Base-by-base conservation (phyloP, 2,329 filamentous ascomycete genomes). In the Phaeosphaeriaceae sp. region DNA sequence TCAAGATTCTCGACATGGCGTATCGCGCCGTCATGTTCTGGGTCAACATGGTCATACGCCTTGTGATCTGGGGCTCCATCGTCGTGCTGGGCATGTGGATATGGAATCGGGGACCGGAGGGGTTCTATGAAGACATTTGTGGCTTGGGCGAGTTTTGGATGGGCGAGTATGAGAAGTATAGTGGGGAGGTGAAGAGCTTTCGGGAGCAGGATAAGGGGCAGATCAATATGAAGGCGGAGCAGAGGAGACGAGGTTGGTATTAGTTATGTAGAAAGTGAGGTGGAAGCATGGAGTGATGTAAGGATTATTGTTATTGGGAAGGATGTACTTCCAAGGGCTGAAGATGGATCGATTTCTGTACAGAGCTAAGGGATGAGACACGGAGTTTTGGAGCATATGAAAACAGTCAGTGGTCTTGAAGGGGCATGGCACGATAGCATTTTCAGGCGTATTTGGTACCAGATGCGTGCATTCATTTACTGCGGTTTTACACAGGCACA, bases 21-120 rank as follows among this genome's bases (percentile, higher is more conserved):
- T 87, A 88, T 60, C 86, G 91, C 59, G 79, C 92, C 20, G 82
- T 96, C 57, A 80, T 92, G 71, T 96, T 89, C 81, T 92, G 92
- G 87, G 86, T 92, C 52, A 81, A 85, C n/a, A 72, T 96, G 54
- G 82, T 83, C 11, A 75, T 91, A 62, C 80, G 85, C 22, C 65
- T 92, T 44, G 75, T 85, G 1, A 87, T 92, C 62, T 95, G 88
- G 87, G 84, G 84, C 1, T 74, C 80, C 1, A 65, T 93, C 2
- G 78, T 83, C 4, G 81, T 83, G 0, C 44, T 88, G 0, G 82
- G 82, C 0, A 80, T 88, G 19, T 86, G 83, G 83, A 56, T 86
- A 76, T 87, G 88, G 70, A 77, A 70, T 20, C 81, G 91, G 2
- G 89, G 92, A 0, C 73, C 89, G 17, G 86, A 87, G 63, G 86